phyloP scores from a whole-genome alignment of 2,329 filamentous ascomycete species.

The Sporothrix dimorphospora region DNA sequence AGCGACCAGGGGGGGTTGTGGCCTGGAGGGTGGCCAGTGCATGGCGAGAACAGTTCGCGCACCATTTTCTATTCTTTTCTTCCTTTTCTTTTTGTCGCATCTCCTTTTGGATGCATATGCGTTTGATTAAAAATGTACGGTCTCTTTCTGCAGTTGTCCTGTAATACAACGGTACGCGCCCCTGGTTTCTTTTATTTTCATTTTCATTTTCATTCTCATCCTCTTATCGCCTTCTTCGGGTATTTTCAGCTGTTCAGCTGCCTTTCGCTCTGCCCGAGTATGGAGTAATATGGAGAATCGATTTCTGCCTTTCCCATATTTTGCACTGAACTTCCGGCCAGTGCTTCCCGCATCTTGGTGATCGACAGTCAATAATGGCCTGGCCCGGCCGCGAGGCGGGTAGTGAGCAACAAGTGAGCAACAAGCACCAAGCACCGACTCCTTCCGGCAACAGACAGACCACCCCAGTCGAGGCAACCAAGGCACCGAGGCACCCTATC shows the following conservation, averaged over 20 bases:
- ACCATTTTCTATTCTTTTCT: not conserved
- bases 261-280: not conserved
- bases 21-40: not conserved
- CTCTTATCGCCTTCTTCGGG: not conserved
- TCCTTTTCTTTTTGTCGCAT: not conserved
- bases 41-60: not conserved
- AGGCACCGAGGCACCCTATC: no score
- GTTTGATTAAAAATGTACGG: slow-evolving; percentile 11
- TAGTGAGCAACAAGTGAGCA: not conserved
- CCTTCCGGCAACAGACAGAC: not conserved
- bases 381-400: not conserved
- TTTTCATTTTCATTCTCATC: no score
- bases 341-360: not conserved
- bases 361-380: slow-evolving; percentile 7
- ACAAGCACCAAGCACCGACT: not conserved
- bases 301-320: not conserved
- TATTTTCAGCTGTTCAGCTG: not conserved
- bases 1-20: not conserved
- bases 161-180: not conserved
- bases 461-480: not conserved
- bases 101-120: slow-evolving; percentile 18
- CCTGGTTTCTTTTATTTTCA: no score
- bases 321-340: not conserved
- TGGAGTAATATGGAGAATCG: not conserved
- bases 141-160: not conserved